phyloP scores from a whole-genome alignment of 495 filamentous ascomycete species.

The Aspergillus sparsus region DNA sequence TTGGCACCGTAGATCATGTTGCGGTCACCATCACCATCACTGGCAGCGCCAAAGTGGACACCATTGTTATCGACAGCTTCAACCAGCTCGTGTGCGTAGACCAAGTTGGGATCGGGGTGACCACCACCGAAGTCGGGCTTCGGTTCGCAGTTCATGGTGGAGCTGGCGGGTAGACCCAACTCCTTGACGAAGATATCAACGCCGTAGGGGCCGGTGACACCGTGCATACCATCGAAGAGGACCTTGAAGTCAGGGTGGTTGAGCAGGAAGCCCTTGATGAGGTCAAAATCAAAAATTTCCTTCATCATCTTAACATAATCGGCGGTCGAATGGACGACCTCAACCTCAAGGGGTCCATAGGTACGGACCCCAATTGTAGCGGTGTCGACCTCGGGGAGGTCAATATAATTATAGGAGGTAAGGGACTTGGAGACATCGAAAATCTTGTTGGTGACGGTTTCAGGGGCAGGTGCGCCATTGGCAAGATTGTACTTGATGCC shows the following conservation, averaged over 20 bases:
- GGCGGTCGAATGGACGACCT: constrained; percentile 86
- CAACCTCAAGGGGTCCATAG: constrained; percentile 85
- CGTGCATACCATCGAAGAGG: constrained; percentile 90
- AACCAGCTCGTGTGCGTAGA: constrained; percentile 95
- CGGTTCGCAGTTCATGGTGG: constrained; percentile 91
- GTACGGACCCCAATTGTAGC: constrained; percentile 76
- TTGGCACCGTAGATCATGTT: constrained; percentile 99
- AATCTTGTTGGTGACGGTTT: constrained; percentile 96
- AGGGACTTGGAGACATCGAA: constrained; percentile 85
- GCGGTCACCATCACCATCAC: constrained; percentile 94
- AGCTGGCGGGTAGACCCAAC: constrained; percentile 72
- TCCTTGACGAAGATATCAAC: constrained; percentile 93
- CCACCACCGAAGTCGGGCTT: constrained; percentile 94
- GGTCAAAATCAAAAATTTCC: constrained; percentile 94
- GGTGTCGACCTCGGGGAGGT: constrained; percentile 85
- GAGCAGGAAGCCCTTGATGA: constrained; percentile 90
- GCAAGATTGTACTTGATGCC: constrained; percentile 99
- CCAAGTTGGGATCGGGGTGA: constrained; percentile 96
- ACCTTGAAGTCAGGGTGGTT: constrained; percentile 91
- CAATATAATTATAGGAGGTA: constrained; percentile 85
- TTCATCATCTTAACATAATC: constrained; percentile 96
- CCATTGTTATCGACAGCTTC: constrained; percentile 87
- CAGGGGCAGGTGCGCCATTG: constrained; percentile 93
- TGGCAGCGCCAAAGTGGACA: constrained; percentile 94
- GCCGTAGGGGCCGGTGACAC: constrained; percentile 94